Base-by-base conservation (phyloP, 257 asterid genomes). In the Nicotiana noctiflora region DNA sequence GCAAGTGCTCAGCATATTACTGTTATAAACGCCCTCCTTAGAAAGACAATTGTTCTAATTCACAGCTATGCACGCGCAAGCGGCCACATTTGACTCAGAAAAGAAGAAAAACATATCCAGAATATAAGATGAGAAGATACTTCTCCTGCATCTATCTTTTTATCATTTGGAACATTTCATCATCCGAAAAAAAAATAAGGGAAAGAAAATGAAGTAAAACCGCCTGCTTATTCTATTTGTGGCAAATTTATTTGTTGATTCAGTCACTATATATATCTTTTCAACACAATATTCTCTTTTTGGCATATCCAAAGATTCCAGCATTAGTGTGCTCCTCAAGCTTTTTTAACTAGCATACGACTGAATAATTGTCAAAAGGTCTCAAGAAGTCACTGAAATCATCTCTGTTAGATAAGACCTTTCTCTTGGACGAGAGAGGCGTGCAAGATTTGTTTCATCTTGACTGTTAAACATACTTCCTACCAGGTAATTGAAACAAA, bases 141-240 rank as follows among this genome's bases (percentile, higher is more conserved):
- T 66, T 66, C 21, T 11, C 8, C 32, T 64, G 72, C 49, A 31
- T 64, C 74, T 32, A 66, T 66, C 75, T 49, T 49, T 49, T 74
- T 74, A 74, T 49, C 79, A 23, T 74, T 74, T 74, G 44, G 79
- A 74, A 74, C 79, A 74, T 74, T 4, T 74, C 79, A 49, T 4
- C 79, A 49, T 6, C 14, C 3, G 49, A 15, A 72, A 23, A 12
- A 23, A 19, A 23, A 32, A 32, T n/a, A 31, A 40, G 8, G 46
- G 46, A 8, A 51, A 51, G 8, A 74, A 25, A 46, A 72, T 23
- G 61, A 49, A 72, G 60, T 23, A 72, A 17, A 74, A 23, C 32
- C 61, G 25, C 34, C 61, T 23, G 60, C 11, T 23, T 74, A 74
- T 49, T 74, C 15, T 18, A 46, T 49, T 46, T 74, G 78, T 14